phyloP scores from a whole-genome alignment of 495 filamentous ascomycete genomes.

The Trichoderma asperelloides region DNA sequence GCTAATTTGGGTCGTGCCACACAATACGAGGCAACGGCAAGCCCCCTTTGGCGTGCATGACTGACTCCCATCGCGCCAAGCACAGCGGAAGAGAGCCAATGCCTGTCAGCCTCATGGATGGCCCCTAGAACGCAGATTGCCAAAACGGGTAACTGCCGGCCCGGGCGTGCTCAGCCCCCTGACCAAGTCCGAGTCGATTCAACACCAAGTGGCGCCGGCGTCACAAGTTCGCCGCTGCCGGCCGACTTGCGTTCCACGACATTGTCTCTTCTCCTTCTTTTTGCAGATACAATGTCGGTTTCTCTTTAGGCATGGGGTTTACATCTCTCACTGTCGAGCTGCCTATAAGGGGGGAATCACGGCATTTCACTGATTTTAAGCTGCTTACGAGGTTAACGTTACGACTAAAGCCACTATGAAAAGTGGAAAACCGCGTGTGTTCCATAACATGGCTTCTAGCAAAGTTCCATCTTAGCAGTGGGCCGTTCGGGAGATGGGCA shows the following conservation, averaged over 20 bases:
- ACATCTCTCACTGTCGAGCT: neutral
- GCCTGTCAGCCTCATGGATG: slow-evolving; percentile 2
- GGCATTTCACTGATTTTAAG: neutral
- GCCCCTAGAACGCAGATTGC: neutral
- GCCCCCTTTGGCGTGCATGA: neutral
- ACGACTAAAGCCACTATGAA: neutral
- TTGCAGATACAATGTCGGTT: neutral
- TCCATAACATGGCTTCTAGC: neutral
- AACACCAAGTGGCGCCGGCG: neutral
- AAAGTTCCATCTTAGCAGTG: neutral
- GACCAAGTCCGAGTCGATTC: too few species aligned
- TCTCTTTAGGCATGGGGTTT: neutral
- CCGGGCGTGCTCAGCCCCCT: neutral
- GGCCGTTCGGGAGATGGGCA: neutral
- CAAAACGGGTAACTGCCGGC: neutral
- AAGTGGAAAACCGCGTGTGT: neutral
- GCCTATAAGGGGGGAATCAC: neutral
- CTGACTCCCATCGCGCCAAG: neutral
- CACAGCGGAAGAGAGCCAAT: neutral
- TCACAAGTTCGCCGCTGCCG: neutral
- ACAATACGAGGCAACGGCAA: neutral
- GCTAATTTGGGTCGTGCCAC: neutral
- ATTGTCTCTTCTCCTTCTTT: neutral
- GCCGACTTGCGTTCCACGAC: neutral
- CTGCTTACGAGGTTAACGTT: neutral